phyloP scores from a whole-genome alignment of 1,139 yeast genomes.

The Suhomyces kunorum region DNA sequence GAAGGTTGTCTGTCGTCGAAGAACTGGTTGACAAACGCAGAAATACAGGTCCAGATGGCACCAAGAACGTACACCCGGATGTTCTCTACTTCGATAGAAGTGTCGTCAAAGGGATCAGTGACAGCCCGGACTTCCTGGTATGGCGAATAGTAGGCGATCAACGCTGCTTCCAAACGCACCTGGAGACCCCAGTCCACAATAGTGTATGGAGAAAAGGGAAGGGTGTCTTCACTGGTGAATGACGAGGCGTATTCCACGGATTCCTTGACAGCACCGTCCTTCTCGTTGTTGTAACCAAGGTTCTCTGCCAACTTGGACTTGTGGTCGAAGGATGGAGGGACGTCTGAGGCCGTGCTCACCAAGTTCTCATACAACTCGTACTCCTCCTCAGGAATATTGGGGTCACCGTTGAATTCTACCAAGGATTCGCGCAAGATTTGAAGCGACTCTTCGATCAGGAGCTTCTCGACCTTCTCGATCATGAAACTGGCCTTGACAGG shows the following conservation, averaged over 20 bases:
- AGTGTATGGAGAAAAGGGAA: conserved; percentile 2
- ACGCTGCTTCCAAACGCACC: conserved; percentile 21
- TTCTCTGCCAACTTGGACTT: neutral
- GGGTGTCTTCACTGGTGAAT: conserved; percentile 23
- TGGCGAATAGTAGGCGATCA: conserved; percentile 57
- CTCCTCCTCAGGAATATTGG: conserved; percentile 22
- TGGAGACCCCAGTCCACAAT: conserved; percentile 21
- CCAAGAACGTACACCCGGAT: conserved; percentile 58
- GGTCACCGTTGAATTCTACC: conserved; percentile 24
- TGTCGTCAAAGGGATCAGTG: conserved; percentile 55
- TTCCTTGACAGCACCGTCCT: conserved; percentile 12
- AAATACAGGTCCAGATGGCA: conserved; percentile 55
- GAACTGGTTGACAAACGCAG: conserved; percentile 59
- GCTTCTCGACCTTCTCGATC: conserved; percentile 31
- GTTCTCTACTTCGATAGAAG: conserved; percentile 52
- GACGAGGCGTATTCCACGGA: conserved; percentile 17
- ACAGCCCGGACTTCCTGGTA: conserved; percentile 67
- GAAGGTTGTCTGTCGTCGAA: conserved; percentile 57
- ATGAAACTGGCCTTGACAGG: conserved; percentile 31
- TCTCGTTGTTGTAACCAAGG: conserved; percentile 1
- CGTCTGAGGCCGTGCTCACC: no score
- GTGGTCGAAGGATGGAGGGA: no score
- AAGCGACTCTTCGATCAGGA: conserved; percentile 26
- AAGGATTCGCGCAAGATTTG: conserved; percentile 21
- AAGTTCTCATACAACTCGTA: conserved; percentile 15